Conservation (phyloP, 805 yeast genomes). For the Candida stauntonica region DNA sequence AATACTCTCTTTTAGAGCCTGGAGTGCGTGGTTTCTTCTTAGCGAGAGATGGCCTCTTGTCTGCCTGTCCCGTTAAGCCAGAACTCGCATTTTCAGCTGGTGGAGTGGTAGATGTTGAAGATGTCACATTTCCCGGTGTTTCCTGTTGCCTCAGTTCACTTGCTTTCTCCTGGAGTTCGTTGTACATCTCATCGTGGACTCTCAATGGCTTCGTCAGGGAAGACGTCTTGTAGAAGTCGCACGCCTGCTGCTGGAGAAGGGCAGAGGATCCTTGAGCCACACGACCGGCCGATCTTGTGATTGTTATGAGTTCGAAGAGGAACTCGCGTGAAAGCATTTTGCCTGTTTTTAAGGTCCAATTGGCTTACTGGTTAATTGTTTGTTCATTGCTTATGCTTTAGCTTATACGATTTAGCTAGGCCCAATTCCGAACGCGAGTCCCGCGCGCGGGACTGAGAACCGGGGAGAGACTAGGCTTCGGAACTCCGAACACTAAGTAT, state of each 20-base stretch:
- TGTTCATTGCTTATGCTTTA: too few species aligned
- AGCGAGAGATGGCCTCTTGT: too few species aligned
- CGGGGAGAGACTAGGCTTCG: too few species aligned
- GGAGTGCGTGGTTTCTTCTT: neutral
- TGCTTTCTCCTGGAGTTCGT: slow-evolving; percentile 12
- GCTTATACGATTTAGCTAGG: too few species aligned
- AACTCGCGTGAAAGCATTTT: slow-evolving; percentile 15
- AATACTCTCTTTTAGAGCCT: slow-evolving; percentile 13
- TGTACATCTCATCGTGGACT: slow-evolving; percentile 25
- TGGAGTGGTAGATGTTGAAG: slow-evolving; percentile 3
- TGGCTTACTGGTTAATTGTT: neutral
- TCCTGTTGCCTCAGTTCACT: slow-evolving; percentile 8
- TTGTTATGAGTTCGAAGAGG: slow-evolving; percentile 18
- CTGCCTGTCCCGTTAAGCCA: too few species aligned
- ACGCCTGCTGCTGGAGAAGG: slow-evolving; percentile 10
- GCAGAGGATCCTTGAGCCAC: slow-evolving; percentile 14
- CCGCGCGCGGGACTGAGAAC: too few species aligned
- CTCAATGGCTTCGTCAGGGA: slow-evolving; percentile 20
- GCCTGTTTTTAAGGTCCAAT: neutral
- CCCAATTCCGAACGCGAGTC: too few species aligned
- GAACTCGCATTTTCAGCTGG: neutral
- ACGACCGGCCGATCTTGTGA: slow-evolving; percentile 16
- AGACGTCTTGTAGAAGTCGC: slow-evolving; percentile 22
- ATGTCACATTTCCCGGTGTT: neutral
- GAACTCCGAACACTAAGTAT: too few species aligned